phyloP scores from a whole-genome alignment of 2,329 filamentous ascomycete species.

The Bipolaris zeicola region DNA sequence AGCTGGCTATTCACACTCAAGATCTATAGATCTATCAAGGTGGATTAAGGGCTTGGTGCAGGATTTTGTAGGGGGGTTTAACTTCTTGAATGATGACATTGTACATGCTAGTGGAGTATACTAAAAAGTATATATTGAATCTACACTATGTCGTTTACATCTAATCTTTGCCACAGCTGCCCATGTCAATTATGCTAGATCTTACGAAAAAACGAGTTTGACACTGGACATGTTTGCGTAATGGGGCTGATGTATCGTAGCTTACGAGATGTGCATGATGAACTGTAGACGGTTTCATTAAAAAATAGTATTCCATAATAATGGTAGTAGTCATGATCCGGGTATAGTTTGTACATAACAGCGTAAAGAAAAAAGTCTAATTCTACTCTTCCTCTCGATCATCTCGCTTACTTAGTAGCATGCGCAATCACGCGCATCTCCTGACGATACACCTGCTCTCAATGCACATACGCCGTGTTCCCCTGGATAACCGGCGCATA shows the following conservation, averaged over 20 bases:
- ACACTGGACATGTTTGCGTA: too few species aligned
- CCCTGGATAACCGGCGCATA: conserved; percentile 11
- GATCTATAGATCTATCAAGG: conserved; percentile 98
- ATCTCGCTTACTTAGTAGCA: background rate
- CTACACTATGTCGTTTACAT: conserved; percentile 4
- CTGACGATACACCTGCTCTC: conserved; percentile 24
- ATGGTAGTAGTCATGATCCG: conserved; percentile 3
- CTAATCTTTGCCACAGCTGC: background rate
- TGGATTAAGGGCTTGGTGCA: conserved; percentile 66
- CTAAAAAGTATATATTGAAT: conserved; percentile 6
- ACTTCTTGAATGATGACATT: background rate
- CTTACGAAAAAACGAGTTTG: too few species aligned
- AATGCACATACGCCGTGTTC: conserved; percentile 11
- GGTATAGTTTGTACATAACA: background rate
- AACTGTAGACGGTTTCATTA: too few species aligned
- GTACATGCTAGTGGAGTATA: background rate
- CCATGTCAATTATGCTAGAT: too few species aligned
- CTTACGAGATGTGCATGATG: too few species aligned
- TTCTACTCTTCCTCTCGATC: too few species aligned
- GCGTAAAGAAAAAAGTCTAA: background rate
- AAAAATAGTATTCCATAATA: too few species aligned
- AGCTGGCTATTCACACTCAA: conserved; percentile 93
- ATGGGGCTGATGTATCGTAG: too few species aligned
- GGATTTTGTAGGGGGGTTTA: background rate
- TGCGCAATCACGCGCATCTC: conserved; percentile 15